A percentile compares a stretch with the other conserved stretches of the same genome.
These are phyloP conservation scores for Anaeromyces robustus DNA, from an alignment of 192 early-diverging fungal species.

Conservation along the genomic window DNA sequence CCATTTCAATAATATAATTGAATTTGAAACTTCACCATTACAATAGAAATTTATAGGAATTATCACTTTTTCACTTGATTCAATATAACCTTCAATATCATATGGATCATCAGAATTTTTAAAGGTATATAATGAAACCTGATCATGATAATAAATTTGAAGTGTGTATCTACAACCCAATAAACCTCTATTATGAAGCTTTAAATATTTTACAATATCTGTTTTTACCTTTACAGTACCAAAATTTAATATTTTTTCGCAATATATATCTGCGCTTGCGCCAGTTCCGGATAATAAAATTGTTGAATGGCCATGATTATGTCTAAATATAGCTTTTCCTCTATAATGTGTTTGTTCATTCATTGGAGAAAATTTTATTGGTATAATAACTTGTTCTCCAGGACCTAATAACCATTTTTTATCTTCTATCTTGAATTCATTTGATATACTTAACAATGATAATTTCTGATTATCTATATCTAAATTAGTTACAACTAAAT, in stretches of 20 bases:
- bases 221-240: slow-evolving; percentile 27
- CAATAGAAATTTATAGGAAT: slow-evolving; percentile 32
- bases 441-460: slow-evolving; percentile 19
- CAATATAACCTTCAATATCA: slow-evolving; percentile 28
- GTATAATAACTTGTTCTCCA: slow-evolving; percentile 32
- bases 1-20: slow-evolving; percentile 23
- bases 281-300: slow-evolving; percentile 33
- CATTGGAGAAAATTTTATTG: slow-evolving; percentile 38
- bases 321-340: slow-evolving; percentile 32
- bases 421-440: slow-evolving; percentile 30
- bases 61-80: slow-evolving; percentile 16
- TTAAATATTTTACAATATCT: slow-evolving; percentile 11
- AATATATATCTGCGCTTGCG: slow-evolving; percentile 32
- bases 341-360: slow-evolving; percentile 37
- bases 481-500: slow-evolving; percentile 30
- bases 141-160: neutral
- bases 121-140: slow-evolving; percentile 8
- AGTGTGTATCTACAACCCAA: slow-evolving; percentile 13
- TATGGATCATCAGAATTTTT: slow-evolving; percentile 27
- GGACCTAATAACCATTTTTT: slow-evolving; percentile 28
- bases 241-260: slow-evolving; percentile 30
- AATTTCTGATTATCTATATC: slow-evolving; percentile 36
- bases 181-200: slow-evolving; percentile 35
- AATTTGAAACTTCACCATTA: slow-evolving; percentile 8
- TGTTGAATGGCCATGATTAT: slow-evolving; percentile 25